phyloP scores from a whole-genome alignment of 2,329 filamentous ascomycete species.

The Aspergillus sp. region DNA sequence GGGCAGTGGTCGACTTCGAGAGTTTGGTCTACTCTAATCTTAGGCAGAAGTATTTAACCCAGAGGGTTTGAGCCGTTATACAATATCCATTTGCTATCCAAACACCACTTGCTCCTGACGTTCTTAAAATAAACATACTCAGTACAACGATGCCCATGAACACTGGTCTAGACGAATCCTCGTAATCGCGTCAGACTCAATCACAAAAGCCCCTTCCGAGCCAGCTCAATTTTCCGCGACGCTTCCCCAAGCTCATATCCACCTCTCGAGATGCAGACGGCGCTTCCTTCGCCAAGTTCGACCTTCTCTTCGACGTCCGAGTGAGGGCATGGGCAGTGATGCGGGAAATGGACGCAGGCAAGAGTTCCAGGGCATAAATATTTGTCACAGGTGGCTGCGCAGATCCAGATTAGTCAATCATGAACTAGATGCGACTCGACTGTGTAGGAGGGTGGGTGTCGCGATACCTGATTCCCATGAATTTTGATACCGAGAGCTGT shows the following conservation, averaged over 20 bases:
- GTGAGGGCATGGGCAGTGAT: conserved; percentile 93
- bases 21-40: too few species aligned
- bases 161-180: background rate
- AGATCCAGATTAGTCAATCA: conserved; percentile 3
- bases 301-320: conserved; percentile 75
- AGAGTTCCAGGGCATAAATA: conserved; percentile 95
- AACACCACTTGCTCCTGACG: background rate
- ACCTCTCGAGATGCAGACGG: conserved; percentile 49
- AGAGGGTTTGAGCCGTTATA: background rate
- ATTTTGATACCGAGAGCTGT: conserved; percentile 75
- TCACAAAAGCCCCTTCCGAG: conserved; percentile 50
- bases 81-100: background rate
- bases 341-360: conserved; percentile 91
- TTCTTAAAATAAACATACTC: background rate
- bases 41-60: background rate
- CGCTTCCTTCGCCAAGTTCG: conserved; percentile 53
- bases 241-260: conserved; percentile 49
- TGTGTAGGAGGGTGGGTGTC: background rate
- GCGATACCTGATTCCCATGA: conserved; percentile 65
- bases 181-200: background rate
- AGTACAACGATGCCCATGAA: background rate
- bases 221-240: conserved; percentile 49
- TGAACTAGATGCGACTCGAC: background rate
- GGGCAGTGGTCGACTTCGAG: too few species aligned
- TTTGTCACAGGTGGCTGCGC: conserved; percentile 76